Conservation (phyloP, 2,329 filamentous ascomycete genomes). For the Fusarium succisae region DNA sequence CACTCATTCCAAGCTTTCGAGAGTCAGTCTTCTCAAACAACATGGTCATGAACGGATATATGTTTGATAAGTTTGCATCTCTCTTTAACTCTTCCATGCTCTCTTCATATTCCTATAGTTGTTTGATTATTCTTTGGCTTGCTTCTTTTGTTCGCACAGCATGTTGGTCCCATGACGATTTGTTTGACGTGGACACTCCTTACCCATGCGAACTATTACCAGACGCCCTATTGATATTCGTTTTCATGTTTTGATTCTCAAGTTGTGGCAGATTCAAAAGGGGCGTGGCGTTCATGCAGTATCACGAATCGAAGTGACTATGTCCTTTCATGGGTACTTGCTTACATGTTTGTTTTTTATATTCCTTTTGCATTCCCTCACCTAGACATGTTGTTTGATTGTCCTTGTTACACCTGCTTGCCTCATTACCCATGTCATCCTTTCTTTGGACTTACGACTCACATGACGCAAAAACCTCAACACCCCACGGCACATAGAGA, state of each 20-base stretch:
- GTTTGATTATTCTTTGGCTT: slow-evolving; percentile 19
- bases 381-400: neutral
- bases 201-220: neutral
- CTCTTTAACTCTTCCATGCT: neutral
- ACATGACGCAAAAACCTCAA: slow-evolving; percentile 11
- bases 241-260: neutral
- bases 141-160: slow-evolving; percentile 1
- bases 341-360: neutral
- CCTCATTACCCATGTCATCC: neutral
- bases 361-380: neutral
- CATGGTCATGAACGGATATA: neutral
- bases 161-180: neutral
- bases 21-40: neutral
- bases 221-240: neutral
- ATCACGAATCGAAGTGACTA: neutral
- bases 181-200: neutral
- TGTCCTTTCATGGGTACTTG: slow-evolving; percentile 4
- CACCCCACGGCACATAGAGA: neutral
- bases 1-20: neutral
- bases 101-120: neutral
- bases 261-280: neutral
- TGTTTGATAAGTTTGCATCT: neutral
- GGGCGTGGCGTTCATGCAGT: neutral
- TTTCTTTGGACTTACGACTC: slow-evolving; percentile 11
- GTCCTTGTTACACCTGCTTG: neutral